These are phyloP conservation scores for Fusarium sp. DNA, from an alignment of 2,329 filamentous ascomycete genomes.

Conservation along the genomic window DNA sequence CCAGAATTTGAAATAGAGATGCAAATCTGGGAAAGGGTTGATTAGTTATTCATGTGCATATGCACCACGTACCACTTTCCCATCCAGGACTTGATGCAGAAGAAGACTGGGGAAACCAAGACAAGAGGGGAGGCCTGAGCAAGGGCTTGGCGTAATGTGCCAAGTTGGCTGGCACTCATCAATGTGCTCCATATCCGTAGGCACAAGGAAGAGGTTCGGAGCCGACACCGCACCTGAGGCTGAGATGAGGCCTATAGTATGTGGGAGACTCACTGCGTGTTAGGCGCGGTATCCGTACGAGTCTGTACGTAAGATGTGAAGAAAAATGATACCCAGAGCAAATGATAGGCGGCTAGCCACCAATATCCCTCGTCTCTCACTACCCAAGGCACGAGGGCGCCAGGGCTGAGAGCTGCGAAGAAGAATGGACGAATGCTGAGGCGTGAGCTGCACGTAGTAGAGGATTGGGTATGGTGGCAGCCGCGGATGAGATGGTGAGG, in stretches of 20 bases:
- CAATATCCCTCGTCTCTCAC: not conserved
- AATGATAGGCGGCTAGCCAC: not conserved
- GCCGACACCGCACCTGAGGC: not conserved
- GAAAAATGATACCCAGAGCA: not conserved
- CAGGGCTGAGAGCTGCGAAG: not conserved
- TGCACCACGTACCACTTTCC: not conserved
- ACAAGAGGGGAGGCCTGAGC: not conserved
- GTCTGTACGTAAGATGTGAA: not conserved
- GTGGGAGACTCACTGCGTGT: not conserved
- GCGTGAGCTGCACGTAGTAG: constrained; percentile 13
- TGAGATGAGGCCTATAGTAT: not conserved
- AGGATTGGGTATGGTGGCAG: constrained; percentile 20
- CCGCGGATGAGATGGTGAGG: not conserved
- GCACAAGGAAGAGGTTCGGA: not conserved
- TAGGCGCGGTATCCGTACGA: not conserved
- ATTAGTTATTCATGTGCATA: not conserved
- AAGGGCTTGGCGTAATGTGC: not conserved
- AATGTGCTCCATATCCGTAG: not conserved
- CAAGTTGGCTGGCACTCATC: not conserved
- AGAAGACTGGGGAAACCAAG: not conserved
- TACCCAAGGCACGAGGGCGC: not conserved
- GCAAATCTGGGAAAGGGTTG: not conserved
- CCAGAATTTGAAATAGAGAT: not conserved
- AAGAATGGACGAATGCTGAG: not conserved
- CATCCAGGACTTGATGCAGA: not conserved